Base-by-base conservation (phyloP, 75 land plant genomes). In the Cryptomeria japonica region DNA sequence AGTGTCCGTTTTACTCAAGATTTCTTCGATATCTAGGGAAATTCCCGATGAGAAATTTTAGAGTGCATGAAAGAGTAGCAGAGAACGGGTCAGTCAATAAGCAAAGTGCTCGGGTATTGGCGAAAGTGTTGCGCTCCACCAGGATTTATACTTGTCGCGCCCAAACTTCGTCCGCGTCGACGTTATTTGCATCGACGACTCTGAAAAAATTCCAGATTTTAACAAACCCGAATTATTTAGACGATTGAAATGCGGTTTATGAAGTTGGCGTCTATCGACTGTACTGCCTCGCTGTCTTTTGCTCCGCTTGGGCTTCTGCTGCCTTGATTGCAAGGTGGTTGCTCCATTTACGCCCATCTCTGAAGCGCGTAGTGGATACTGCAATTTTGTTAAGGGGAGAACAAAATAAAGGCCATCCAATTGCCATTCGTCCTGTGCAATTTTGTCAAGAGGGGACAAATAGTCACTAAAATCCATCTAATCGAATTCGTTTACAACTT, bases 351-450 rank as follows among this genome's bases (percentile, higher is more conserved):
- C 87, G 22, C 86, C 90, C 85, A 89, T 86, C 55, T 89, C 85
- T 25, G 87, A 6, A 34, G 87, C 79, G 47, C 85, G n/a, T 9
- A 89, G 72, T 15, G 72, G 84, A 13, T 61, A 15, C 13, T 31
- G 87, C 32, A 86, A 83, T 72, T 49, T 86, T 15, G 70, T 73
- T 3, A 73, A 12, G 7, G 93, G 93, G 83, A 92, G 3, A 80
- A 89, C 85, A 87, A 91, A 91, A 83, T 89, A 89, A 18, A 91
- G 34, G 3, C 86, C 86, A 14, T 64, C 90, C 5, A 83, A 36
- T 32, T 84, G 89, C 51, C 89, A 86, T 49, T 85, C 64, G 68
- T 89, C 87, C 28, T 86, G 86, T 13, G 61, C 87, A 1, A 49
- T 41, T 41, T 41, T 41, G 41, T 2, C 32, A 10, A 91, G 39